Evolutionary conservation across 1,284 basidiomycete species (phyloP).

Genomic region (Pterulicium gracile): DNA sequence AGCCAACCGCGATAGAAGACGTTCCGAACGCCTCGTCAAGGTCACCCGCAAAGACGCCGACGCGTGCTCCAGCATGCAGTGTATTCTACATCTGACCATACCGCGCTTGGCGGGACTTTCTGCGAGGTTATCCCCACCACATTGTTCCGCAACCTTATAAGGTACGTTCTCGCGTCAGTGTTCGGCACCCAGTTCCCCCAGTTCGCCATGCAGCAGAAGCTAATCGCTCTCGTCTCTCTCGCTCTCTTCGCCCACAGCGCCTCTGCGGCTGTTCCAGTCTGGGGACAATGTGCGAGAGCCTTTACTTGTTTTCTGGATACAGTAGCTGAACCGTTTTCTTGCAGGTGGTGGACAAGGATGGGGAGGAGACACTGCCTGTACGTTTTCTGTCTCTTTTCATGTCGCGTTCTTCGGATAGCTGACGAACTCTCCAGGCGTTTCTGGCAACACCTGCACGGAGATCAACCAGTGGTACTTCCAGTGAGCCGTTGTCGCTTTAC

Average conservation of each 20-base stretch:
- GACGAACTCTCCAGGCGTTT: conserved; percentile 13
- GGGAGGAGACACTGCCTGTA: conserved; percentile 15
- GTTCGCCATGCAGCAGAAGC: not conserved
- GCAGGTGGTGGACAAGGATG: conserved; percentile 21
- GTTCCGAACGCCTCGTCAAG: no score
- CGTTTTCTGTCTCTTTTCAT: conserved; percentile 10
- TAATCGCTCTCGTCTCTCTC: conserved; percentile 9
- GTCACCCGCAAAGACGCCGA: no score
- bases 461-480: conserved; percentile 22
- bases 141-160: no score
- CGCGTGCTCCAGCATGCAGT: no score
- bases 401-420: conserved; percentile 2
- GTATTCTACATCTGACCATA: no score
- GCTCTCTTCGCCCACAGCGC: conserved; percentile 12
- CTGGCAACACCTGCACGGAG: conserved; percentile 16
- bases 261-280: conserved; percentile 14
- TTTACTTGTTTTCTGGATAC: not conserved
- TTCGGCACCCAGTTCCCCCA: no score
- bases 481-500: conserved; percentile 13
- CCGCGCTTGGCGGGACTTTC: no score
- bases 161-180: no score
- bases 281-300: conserved; percentile 16
- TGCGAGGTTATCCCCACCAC: no score
- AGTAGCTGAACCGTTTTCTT: not conserved
- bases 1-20: no score